A percentile compares a stretch with the other conserved stretches of the same genome.
Conservation (phyloP, 179 eudicot genomes). For the Corrigiola litoralis region DNA sequence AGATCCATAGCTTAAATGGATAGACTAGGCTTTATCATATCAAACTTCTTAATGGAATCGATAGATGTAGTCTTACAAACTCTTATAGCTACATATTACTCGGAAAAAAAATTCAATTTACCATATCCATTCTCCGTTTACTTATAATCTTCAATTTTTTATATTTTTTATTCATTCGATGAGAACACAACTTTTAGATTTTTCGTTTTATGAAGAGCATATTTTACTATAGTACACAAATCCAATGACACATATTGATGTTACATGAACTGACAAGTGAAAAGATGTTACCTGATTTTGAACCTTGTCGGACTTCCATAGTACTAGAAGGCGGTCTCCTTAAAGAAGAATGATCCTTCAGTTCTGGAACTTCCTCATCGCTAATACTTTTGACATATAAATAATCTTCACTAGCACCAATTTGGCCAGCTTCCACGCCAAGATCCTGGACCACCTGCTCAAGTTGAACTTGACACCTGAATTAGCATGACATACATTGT, state of each 20-base stretch:
- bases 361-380: constrained; percentile 44
- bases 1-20: too few species aligned
- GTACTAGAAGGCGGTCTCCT: constrained; percentile 36
- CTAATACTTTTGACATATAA: constrained; percentile 39
- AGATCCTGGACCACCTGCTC: constrained; percentile 66
- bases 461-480: constrained; percentile 70
- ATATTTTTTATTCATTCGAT: too few species aligned
- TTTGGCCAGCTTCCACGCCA: constrained; percentile 37
- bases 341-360: constrained; percentile 33
- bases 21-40: too few species aligned
- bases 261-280: neutral
- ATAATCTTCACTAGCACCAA: constrained; percentile 46
- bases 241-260: neutral
- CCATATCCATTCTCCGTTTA: too few species aligned
- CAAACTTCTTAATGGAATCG: too few species aligned
- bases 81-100: too few species aligned
- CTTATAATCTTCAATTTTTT: too few species aligned
- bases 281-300: constrained; percentile 46
- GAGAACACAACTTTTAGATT: too few species aligned
- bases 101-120: too few species aligned
- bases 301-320: constrained; percentile 32
- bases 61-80: too few species aligned
- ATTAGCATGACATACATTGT: constrained; percentile 2
- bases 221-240: neutral
- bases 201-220: neutral